Evolutionary conservation across 2,329 filamentous ascomycete species (phyloP).

Genomic region (Fusarium domesticum): DNA sequence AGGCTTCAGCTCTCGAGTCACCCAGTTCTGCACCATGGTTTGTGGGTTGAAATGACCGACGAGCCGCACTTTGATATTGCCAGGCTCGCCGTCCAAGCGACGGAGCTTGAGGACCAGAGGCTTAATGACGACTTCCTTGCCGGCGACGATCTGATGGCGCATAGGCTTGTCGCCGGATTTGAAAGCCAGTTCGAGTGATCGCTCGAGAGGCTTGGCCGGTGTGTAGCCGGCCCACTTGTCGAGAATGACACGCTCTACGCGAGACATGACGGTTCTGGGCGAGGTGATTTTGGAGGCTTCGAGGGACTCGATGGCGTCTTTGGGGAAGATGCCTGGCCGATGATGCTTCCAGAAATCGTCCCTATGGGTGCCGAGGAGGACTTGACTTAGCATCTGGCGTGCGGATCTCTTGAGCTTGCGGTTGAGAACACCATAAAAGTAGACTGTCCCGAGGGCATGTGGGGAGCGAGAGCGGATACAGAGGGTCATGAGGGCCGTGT

Average conservation of each 20-base stretch:
- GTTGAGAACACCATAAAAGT: constrained; percentile 34
- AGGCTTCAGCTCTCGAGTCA: background rate
- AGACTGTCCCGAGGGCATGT: constrained; percentile 30
- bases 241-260: constrained; percentile 33
- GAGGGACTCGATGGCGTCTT: constrained; percentile 24
- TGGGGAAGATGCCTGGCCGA: constrained; percentile 31
- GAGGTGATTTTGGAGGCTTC: constrained; percentile 16
- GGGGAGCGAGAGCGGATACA: constrained; percentile 33
- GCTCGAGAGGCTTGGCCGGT: constrained; percentile 29
- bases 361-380: constrained; percentile 27
- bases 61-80: constrained; percentile 22
- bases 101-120: constrained; percentile 23
- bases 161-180: constrained; percentile 28
- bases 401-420: constrained; percentile 29
- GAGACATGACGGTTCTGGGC: constrained; percentile 24
- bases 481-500: constrained; percentile 38
- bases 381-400: constrained; percentile 24
- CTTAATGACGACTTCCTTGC: constrained; percentile 9
- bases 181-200: constrained; percentile 26
- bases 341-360: constrained; percentile 28
- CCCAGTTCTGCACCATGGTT: constrained; percentile 21
- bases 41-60: constrained; percentile 23
- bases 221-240: constrained; percentile 28
- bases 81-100: constrained; percentile 12
- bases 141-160: constrained; percentile 20